These are phyloP conservation scores for Phytopythium litorale DNA, from an alignment of 352 stramenopile genomes.

Conservation along the genomic window DNA sequence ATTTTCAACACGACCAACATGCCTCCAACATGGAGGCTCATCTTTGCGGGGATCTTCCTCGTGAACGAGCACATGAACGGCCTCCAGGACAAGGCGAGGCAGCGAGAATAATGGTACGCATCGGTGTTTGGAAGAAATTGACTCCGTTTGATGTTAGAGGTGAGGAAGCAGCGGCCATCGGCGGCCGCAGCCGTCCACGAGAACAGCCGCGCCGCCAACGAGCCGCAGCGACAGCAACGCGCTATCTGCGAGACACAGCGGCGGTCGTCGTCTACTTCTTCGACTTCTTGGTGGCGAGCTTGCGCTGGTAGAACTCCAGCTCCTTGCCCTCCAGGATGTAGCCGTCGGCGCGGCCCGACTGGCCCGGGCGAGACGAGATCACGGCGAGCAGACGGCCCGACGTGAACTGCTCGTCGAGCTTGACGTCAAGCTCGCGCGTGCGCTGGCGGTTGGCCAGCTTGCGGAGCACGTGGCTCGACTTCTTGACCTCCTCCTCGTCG, in stretches of 20 bases:
- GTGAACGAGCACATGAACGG: no score
- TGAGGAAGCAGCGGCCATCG: constrained; percentile 2
- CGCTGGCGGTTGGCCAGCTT: constrained; percentile 95
- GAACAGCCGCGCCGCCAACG: neutral
- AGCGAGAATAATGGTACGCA: neutral
- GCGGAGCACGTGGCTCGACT: constrained; percentile 90
- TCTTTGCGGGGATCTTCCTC: no score
- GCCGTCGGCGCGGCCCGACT: constrained; percentile 97
- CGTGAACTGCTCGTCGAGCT: constrained; percentile 97
- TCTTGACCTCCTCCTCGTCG: constrained; percentile 88
- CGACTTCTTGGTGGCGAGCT: constrained; percentile 99
- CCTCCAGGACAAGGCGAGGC: neutral
- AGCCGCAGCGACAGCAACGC: constrained; percentile 2
- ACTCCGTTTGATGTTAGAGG: constrained; percentile 44
- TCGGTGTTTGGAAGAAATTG: constrained; percentile 33
- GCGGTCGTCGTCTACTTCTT: constrained; percentile 82
- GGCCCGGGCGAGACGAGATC: constrained; percentile 97
- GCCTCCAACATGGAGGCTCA: no score
- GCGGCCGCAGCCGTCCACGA: neutral
- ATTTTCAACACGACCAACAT: no score
- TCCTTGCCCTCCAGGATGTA: constrained; percentile 99
- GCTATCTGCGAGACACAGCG: constrained; percentile 14
- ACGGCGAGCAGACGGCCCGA: constrained; percentile 96
- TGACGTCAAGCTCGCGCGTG: constrained; percentile 89
- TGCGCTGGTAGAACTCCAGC: constrained; percentile 99